Evolutionary conservation across 331 rosid species (phyloP), one percentile per base, ranked within the genome.

Genomic region (Rosa hybrid): DNA sequence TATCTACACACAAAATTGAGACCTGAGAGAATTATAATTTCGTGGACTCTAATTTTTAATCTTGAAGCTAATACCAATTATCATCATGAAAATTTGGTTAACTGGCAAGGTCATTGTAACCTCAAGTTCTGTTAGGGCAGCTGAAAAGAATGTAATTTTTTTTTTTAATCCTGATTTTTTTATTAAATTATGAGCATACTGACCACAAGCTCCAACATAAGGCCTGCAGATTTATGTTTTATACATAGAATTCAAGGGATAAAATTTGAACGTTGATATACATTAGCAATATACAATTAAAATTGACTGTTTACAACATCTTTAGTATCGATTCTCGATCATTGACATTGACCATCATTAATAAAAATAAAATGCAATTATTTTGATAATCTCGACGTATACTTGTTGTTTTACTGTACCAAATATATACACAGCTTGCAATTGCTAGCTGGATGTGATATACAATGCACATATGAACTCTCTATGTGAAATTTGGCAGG

Each of bases 251-350:
- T 60, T 60, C 34, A 60, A 60, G 67, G 4, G 69, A 34, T 13
- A 23, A 7, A 12, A 62, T 62, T 3, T 3, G 11, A 12, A 23
- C 25, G 63, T 20, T 7, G 25, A 56, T 56, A n/a, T 8, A 56
- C 12, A 34, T 6, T 7, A 6, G 12, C 71, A 67, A 67, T 7
- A 6, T 39, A 39, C 72, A 39, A 17, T 30, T 3, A 17, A 68
- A 16, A 16, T 39, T 7, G 72, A 68, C 25, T 68, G 17, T 67
- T 39, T 39, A 7, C 25, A 2, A 68, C 72, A 68, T 68, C n/a
- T 68, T 39, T 68, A 39, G 27, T 39, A 68, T 68, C 72, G 72
- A 39, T 27, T 39, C 69, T 27, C 67, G 45, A 65, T 65, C 72
- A 64, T 68, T 68, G 72, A 42, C 49, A 65, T 34, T 38, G 23